Percentiles rank a stretch among this genome's conserved stretches.
phyloP scores from a whole-genome alignment of 441 rosid species.

The Daphne laureola region DNA sequence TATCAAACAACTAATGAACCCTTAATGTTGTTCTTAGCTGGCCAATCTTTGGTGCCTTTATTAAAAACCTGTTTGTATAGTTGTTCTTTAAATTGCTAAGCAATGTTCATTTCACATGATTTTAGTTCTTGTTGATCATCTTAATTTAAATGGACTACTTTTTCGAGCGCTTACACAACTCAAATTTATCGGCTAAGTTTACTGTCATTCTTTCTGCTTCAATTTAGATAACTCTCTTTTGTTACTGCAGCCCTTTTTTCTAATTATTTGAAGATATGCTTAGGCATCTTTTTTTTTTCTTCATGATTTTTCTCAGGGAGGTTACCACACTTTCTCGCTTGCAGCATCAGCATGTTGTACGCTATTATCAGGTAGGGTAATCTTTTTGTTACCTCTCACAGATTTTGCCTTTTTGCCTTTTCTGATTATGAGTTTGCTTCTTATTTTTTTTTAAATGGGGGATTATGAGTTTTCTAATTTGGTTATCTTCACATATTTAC shows the following conservation, averaged over 20 bases:
- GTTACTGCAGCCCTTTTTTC: constrained; percentile 6
- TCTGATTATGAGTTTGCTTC: not conserved
- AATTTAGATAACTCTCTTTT: constrained; percentile 6
- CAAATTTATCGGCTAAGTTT: no score
- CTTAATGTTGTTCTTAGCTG: no score
- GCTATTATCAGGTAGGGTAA: constrained; percentile 85
- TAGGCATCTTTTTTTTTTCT: constrained; percentile 15
- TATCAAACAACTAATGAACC: no score
- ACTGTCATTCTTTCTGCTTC: constrained; percentile 14
- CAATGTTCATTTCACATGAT: constrained; percentile 12
- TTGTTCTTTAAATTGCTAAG: constrained; percentile 1
- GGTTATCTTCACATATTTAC: not conserved
- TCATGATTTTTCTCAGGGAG: constrained; percentile 60
- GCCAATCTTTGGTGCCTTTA: no score
- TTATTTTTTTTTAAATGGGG: no score
- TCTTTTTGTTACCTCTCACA: constrained; percentile 7
- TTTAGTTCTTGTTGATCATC: constrained; percentile 4
- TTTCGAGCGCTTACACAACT: not conserved
- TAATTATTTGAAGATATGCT: constrained; percentile 16
- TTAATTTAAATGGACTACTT: not conserved
- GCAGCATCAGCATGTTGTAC: constrained; percentile 98
- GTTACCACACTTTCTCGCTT: constrained; percentile 97
- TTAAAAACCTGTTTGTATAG: no score
- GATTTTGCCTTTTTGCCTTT: constrained; percentile 5
- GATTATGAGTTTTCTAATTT: not conserved